Evolutionary conservation across 495 filamentous ascomycete genomes (phyloP).

Genomic region (Cenococcum geophilum): DNA sequence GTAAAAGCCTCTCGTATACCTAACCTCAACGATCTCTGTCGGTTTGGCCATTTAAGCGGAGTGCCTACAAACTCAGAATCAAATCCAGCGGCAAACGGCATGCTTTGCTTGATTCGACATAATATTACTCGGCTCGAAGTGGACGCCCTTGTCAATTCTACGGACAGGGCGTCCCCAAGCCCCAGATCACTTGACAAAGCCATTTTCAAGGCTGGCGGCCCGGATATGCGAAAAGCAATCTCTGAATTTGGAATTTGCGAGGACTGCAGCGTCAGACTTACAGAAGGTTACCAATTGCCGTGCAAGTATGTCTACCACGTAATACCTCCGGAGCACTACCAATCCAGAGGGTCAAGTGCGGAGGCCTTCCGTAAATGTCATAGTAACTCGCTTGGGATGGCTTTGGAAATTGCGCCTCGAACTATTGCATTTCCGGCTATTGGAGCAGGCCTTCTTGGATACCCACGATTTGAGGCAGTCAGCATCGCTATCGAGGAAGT

Average conservation of each 20-base stretch:
- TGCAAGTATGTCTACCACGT: conserved; percentile 19
- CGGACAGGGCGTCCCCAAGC: conserved; percentile 18
- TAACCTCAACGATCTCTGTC: conserved; percentile 19
- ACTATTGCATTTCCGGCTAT: conserved; percentile 25
- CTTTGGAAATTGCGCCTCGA: conserved; percentile 13
- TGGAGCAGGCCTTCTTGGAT: conserved; percentile 25
- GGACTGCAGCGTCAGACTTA: conserved; percentile 22
- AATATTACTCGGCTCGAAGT: conserved; percentile 26
- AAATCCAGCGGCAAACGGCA: conserved; percentile 14
- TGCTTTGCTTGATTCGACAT: conserved; percentile 14
- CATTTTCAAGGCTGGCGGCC: conserved; percentile 18
- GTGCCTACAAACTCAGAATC: conserved; percentile 12
- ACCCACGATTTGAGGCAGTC: conserved; percentile 12
- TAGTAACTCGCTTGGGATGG: conserved; percentile 12
- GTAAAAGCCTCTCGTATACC: conserved; percentile 19
- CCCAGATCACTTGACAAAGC: conserved; percentile 21
- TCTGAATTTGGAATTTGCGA: conserved; percentile 18
- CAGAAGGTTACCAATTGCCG: conserved; percentile 19
- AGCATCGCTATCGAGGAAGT: conserved; percentile 25
- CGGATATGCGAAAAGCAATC: conserved; percentile 16
- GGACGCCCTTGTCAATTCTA: conserved; percentile 27
- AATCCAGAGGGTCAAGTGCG: conserved; percentile 1
- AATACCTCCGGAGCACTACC: conserved; percentile 21
- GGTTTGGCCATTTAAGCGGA: conserved; percentile 17
- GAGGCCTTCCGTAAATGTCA: conserved; percentile 21